phyloP scores from a whole-genome alignment of 192 early-diverging fungal species.

The Coemansia sp. region DNA sequence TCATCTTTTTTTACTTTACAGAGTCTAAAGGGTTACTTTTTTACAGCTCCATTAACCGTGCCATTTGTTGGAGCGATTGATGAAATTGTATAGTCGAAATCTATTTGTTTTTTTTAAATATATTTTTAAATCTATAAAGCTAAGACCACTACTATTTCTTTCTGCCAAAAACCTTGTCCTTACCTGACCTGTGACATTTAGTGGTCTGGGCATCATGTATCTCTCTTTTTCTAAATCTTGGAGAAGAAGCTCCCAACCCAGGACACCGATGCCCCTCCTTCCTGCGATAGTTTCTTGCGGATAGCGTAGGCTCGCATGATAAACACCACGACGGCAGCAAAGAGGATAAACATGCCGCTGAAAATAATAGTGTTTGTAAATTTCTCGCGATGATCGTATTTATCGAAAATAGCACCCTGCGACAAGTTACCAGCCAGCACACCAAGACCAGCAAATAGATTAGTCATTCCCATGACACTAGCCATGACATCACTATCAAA shows the following conservation, averaged over 20 bases:
- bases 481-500: slow-evolving; percentile 10
- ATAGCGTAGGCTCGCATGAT: slow-evolving; percentile 18
- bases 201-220: not conserved
- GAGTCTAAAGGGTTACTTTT: not conserved
- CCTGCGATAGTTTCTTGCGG: not conserved
- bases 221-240: slow-evolving; percentile 9
- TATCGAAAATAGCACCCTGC: slow-evolving; percentile 27
- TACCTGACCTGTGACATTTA: not conserved
- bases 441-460: slow-evolving; percentile 15
- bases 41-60: no score
- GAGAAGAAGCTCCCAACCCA: slow-evolving; percentile 7
- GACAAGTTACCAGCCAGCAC: slow-evolving; percentile 17
- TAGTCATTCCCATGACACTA: slow-evolving; percentile 25
- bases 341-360: slow-evolving; percentile 37
- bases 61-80: no score
- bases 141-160: no score
- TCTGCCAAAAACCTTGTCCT: no score
- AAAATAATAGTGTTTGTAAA: slow-evolving; percentile 47
- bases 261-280: not conserved
- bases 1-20: not conserved
- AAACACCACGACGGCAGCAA: slow-evolving; percentile 18
- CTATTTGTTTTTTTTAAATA: no score
- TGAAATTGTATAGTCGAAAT: no score
- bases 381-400: slow-evolving; percentile 16
- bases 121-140: no score